Evolutionary conservation across 805 yeast genomes (phyloP), one percentile per base, ranked within the genome.

Genomic region (Lipomyces kockii): DNA sequence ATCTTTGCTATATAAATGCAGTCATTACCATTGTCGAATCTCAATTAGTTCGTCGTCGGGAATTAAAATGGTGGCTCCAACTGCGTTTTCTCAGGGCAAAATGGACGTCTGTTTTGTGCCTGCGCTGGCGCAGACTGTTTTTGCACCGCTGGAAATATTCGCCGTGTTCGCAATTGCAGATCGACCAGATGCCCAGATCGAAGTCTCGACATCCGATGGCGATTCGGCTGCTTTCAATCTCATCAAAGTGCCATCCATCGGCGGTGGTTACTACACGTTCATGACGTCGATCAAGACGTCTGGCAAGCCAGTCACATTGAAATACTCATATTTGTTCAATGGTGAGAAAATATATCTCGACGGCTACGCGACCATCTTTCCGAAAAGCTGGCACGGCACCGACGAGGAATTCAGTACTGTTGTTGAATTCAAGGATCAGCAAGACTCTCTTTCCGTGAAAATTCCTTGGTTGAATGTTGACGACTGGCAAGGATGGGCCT

Each of bases 401-500:
- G 46, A 37, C 14, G 59, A 56, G 27, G 46, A 56, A 8, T 56
- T 56, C 59, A 34, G 35, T 37, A 56, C 59, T n/a, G 39, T 37
- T 22, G 32, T 56, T 5, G 59, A 56, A 34, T 17, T 56, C 7
- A 29, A 25, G 5, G 46, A 17, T 27, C 27, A 37, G 25, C 27
- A 56, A 12, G 59, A 56, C 27, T 22, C 27, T 17, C 55, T 20
- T 5, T n/a, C 59, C 12, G 59, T 56, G 46, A 56, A 56, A 29
- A 56, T 56, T 25, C 46, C 59, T 27, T 56, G 59, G 59, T 25
- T 56, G 27, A 27, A 27, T 11, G 12, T 37, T n/a, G 59, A 34
- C 39, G 46, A 56, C n/a, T 56, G 59, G 51, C 61, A 58, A 46
- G 61, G 61, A 5, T 58, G 61, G 61, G 61, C 60, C 1, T 58